Conservation (phyloP, 805 yeast genomes). For the Maudiozyma bulderi region DNA sequence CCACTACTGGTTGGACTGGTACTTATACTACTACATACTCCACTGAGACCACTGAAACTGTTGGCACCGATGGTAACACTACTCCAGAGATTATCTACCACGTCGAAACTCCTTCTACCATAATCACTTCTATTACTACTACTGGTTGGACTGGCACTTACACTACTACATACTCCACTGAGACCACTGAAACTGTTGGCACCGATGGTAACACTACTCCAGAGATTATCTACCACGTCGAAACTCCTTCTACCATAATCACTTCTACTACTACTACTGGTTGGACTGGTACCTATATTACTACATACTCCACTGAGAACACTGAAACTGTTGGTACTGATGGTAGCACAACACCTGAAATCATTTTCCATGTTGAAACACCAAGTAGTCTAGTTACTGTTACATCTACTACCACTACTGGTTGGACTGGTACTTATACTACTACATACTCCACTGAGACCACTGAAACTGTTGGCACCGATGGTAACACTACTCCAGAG, state of each 20-base stretch:
- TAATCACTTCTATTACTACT: conserved; percentile 4
- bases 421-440: conserved; percentile 10
- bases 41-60: conserved; percentile 9
- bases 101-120: conserved; percentile 9
- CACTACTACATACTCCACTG: no score
- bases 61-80: conserved; percentile 3
- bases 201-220: no score
- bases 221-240: no score
- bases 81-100: conserved; percentile 9
- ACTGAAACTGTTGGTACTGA: conserved; percentile 7
- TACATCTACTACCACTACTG: conserved; percentile 5
- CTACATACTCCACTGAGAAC: conserved; percentile 12
- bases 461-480: conserved; percentile 6
- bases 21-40: conserved; percentile 9
- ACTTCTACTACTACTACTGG: conserved; percentile 8
- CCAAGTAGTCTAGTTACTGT: conserved; percentile 2
- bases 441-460: conserved; percentile 9
- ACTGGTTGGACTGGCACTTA: background rate
- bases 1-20: conserved; percentile 13
- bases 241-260: background rate
- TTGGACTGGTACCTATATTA: conserved; percentile 9
- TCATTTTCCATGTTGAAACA: conserved; percentile 10
- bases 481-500: conserved; percentile 5
- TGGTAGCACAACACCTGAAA: conserved; percentile 6
- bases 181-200: no score